Base-by-base conservation (phyloP, 768 basidiomycete genomes). In the Antrodiella citrinella region DNA sequence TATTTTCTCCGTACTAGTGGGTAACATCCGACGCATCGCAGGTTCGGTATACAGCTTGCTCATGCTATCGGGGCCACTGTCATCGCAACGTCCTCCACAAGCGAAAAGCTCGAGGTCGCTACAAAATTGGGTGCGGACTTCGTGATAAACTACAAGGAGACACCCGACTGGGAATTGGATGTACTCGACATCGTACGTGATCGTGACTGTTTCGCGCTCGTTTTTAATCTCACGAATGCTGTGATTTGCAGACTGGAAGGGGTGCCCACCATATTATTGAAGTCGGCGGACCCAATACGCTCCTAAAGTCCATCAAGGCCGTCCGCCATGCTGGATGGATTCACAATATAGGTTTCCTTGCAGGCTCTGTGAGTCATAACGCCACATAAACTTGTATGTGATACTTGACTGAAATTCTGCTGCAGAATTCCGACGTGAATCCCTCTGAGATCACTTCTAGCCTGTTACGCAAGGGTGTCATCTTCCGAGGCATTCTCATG, bases 71-170 rank as follows among this genome's bases (percentile, higher is more conserved):
- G 81, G 25, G 81, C 81, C 1, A 72, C 61, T 1, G 80, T 82
- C 48, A 82, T 85, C 53, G 70, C 72, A 21, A 84, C 82, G 0
- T 82, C 81, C 0, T 82, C 80, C 1, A 78, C 78, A 0, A 78
- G 82, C 53, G 71, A 73, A 26, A 86, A 84, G 56, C 67, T 82
- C 9, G 68, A 73, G 50, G 51, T 73, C 19, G 78, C 71, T 2
- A 60, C 65, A 21, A 69, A 69, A 30, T 70, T 80, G 13, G 79
- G 81, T 18, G 72, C 68, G 12, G 69, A 71, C 10, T 65, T 78
- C 45, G 56, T 75, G 10, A 78, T 85, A 63, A 81, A 84, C 65
- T 84, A 84, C 59, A 74, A 69, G 48, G 73, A 63, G 49, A 68
- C 63, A 2, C 72, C 75, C 1, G 61, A 80, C 30, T 84, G 81